Evolutionary conservation across 805 yeast genomes (phyloP), one percentile per base, ranked within the genome.

Genomic region (Candida palmyrensis): DNA sequence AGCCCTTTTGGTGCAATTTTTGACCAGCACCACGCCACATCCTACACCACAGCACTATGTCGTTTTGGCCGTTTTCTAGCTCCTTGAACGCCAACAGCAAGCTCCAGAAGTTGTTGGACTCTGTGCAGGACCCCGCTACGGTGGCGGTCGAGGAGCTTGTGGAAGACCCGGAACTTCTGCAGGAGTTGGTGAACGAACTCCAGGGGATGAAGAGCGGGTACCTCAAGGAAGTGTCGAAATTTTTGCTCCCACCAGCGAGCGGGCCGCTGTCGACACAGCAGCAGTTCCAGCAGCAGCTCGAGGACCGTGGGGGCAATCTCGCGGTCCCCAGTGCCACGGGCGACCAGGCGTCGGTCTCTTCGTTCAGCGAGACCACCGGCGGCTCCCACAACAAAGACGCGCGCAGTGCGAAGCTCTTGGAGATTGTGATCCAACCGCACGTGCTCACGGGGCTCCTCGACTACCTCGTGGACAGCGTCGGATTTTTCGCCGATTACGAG

Each of bases 381-480:
- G 43, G 42, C 21, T 44, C 33, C 27, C 30, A 38, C 20, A 42
- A 45, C 27, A 64, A 59, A 33, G 68, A 61, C 32, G 54, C 62
- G 6, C 51, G 67, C 20, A 62, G 66, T 5, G 55, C 56, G 25
- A 81, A 82, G 50, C 69, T 92, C 31, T 68, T 89, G 25, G 92
- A 87, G 47, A 80, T 80, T 47, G 65, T 92, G 35, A 71, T 90
- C 41, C 85, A 84, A 49, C 88, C 92, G 11, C 83, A 79, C 33
- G 76, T 86, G 11, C 55, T 90, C 39, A 71, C 67, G 33, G 75
- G 77, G 36, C 69, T 90, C 37, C 76, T 90, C 19, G 77, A 80
- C 25, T 78, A 76, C 46, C 72, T 88, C 26, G 76, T 77, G 22
- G 59, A 57, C 12, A 58, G 69, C 39, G 79, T 73, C 27, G 71